Evolutionary conservation across 179 eudicot species (phyloP), one percentile per base, ranked within the genome.

Genomic region (Vitellaria paradoxa): DNA sequence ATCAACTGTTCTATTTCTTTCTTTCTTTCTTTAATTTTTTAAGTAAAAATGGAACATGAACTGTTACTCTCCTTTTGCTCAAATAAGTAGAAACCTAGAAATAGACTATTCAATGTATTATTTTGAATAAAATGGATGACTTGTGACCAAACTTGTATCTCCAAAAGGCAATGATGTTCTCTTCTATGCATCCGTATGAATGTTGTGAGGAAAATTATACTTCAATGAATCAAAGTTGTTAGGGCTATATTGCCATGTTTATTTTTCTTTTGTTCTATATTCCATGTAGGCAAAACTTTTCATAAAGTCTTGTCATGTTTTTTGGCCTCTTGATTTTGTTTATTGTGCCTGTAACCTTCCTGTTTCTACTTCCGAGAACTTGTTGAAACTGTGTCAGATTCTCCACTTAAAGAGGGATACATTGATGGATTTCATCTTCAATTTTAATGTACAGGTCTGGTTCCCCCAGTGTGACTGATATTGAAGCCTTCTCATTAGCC

Each of bases 401-500:
- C 46, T 49, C 63, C 37, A 24, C 37, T 1, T 30, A n/a, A 53
- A 18, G 46, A 26, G 50, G 56, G 2, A 47, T 9, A 53, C 47
- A 64, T 78, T 60, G 21, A 72, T 73, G 63, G 72, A 20, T 72
- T 65, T 76, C 20, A 46, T 73, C 24, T 59, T 24, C 65, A 46
- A 37, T 45, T 47, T 53, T 66, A 17, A 52, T 84, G 75, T 64
- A 60, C 89, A 95, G 99, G 82, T 95, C 91, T 46, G 93, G 97
- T 74, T 95, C 99, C 81, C 99, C 97, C 14, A 81, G 50, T 81
- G 85, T 95, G 85, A 59, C 50, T 55, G 99, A 95, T 81, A 86
- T 95, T 77, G 97, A 95, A 86, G 93, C 87, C 77, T 95, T 95
- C 82, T 81, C 97, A 60, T 45, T 75, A 26, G 88, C 92, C 60